Base-by-base conservation (phyloP, 2,329 filamentous ascomycete genomes). In the Pestalotiopsis sp. region DNA sequence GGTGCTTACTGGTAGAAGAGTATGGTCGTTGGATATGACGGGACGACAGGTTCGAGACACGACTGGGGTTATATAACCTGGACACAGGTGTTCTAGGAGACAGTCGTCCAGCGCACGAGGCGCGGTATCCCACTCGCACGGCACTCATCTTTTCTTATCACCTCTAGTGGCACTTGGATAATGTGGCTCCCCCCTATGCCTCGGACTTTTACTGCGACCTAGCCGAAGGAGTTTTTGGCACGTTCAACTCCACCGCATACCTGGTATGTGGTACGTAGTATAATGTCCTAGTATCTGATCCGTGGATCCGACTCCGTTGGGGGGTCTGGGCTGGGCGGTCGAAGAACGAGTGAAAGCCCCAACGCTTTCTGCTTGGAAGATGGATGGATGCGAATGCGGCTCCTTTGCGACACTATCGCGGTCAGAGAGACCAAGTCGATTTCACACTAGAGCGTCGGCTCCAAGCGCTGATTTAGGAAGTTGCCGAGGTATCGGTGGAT, bases 401-500 rank as follows among this genome's bases (percentile, higher is more conserved):
- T 64, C 36, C 20, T 20, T 23, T 49, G 23, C 17, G 64, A 60
- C 65, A 56, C 65, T 56, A 60, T 66, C 56, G 65, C 27, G 17
- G 45, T 17, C 36, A 20, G 41, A 17, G 20, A 52, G 45, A 20
- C 45, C 14, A 52, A 2, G n/a, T 52, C 45, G 45, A 52, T 57
- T 27, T 60, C 14, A 23, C 31, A 41, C 40, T 66, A 31, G 65
- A 49, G 17, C 27, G 56, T 56, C 52, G 56, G 20, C 20, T 9
- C 57, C n/a, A 31, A n/a, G 36, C 27, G 17, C 65, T 60, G 52
- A 17, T 59, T 49, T 60, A n/a, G 65, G 65, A 66, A 66, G 58
- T 31, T 58, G 65, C 65, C 65, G 65, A 66, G 65, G 65, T n/a
- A 66, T 66, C 65, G 65, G 65, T 66, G 65, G 52, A 60, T 60